These are phyloP conservation scores for Saccharomyces hybrid DNA, from an alignment of 1,139 yeast genomes.

Conservation along the genomic window DNA sequence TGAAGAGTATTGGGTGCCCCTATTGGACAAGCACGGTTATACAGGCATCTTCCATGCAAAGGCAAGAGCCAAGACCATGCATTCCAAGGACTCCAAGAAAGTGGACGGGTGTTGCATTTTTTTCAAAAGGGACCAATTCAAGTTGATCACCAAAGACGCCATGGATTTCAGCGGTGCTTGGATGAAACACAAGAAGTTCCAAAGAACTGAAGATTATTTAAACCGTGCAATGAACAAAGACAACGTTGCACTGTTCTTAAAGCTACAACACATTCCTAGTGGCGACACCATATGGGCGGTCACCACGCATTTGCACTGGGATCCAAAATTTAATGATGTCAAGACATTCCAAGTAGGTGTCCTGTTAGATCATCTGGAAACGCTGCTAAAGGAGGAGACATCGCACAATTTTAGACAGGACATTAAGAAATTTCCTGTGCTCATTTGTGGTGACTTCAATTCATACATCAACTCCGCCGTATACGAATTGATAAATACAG, in stretches of 20 bases:
- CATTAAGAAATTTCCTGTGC: slow-evolving; percentile 58
- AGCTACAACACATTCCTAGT: slow-evolving; percentile 64
- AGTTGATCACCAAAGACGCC: slow-evolving; percentile 59
- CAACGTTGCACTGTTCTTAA: slow-evolving; percentile 77
- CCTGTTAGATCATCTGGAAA: slow-evolving; percentile 79
- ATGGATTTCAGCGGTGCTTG: slow-evolving; percentile 87
- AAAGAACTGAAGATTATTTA: slow-evolving; percentile 88
- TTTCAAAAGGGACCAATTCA: slow-evolving; percentile 62
- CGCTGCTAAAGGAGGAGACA: slow-evolving; percentile 34
- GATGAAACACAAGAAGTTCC: slow-evolving; percentile 79
- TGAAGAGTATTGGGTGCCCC: slow-evolving; percentile 80
- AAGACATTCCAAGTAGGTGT: slow-evolving; percentile 94
- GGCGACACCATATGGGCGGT: slow-evolving; percentile 70
- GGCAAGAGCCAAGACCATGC: slow-evolving; percentile 90
- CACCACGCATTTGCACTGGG: slow-evolving; percentile 97
- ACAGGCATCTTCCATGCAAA: slow-evolving; percentile 77
- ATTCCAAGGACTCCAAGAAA: slow-evolving; percentile 69
- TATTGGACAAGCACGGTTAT: slow-evolving; percentile 68
- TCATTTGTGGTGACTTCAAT: slow-evolving; percentile 94
- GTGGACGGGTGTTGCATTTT: slow-evolving; percentile 98
- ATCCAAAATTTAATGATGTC: slow-evolving; percentile 93
- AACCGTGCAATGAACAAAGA: slow-evolving; percentile 96
- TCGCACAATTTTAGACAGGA: slow-evolving; percentile 40
- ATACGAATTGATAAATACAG: slow-evolving; percentile 78
- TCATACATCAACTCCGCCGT: slow-evolving; percentile 86